Evolutionary conservation across 345 rosid species (phyloP).

Genomic region (Citrus maxima): DNA sequence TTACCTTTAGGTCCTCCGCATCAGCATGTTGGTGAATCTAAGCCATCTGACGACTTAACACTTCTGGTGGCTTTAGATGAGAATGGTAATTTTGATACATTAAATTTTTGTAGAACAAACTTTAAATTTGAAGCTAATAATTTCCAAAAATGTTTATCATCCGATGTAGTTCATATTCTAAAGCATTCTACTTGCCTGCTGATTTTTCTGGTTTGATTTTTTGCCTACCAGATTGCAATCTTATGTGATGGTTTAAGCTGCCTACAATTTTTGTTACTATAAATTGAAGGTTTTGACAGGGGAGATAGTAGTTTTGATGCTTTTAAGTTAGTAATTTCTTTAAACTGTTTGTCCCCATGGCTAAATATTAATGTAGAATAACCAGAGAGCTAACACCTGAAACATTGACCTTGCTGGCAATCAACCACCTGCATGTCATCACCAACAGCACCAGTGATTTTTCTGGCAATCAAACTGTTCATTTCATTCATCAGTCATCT

Average conservation of each 20-base stretch:
- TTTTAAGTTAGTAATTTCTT: not conserved
- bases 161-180: not conserved
- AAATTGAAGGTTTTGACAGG: not conserved
- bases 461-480: not conserved
- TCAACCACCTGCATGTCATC: not conserved
- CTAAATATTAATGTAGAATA: not conserved
- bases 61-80: slow-evolving; percentile 80
- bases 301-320: not conserved
- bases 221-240: not conserved
- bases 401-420: not conserved
- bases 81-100: slow-evolving; percentile 47
- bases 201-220: not conserved
- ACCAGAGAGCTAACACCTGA: not conserved
- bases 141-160: not conserved
- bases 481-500: not conserved
- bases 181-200: not conserved
- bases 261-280: not conserved
- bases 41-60: slow-evolving; percentile 62
- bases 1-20: slow-evolving; percentile 62
- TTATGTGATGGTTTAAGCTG: not conserved
- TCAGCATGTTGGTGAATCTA: slow-evolving; percentile 70
- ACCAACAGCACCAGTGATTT: not conserved
- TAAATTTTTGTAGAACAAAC: not conserved
- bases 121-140: not conserved
- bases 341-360: not conserved